Percentiles rank a stretch among this genome's conserved stretches.
Evolutionary conservation across 2,329 filamentous ascomycete genomes (phyloP).

Genomic region (Helotiales sp.): DNA sequence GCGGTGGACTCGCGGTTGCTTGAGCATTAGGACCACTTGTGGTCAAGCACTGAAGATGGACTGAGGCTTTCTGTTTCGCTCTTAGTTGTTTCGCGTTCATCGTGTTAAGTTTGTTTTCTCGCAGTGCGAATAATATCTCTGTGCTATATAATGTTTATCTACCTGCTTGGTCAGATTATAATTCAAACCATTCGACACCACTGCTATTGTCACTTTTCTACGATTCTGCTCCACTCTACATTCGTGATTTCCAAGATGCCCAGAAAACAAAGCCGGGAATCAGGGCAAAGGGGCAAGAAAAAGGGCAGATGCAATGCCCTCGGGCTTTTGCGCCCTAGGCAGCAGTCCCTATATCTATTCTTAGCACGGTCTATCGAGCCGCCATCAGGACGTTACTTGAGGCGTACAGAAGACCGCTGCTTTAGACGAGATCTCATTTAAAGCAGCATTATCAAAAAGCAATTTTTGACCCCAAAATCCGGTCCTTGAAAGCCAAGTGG

Average conservation of each 20-base stretch:
- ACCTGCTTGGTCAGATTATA: neutral
- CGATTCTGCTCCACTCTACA: neutral
- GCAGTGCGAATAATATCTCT: neutral
- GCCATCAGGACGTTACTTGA: neutral
- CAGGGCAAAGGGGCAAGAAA: neutral
- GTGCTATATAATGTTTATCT: neutral
- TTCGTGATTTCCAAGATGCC: neutral
- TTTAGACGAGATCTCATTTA: neutral
- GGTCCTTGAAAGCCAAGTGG: neutral
- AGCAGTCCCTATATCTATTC: neutral
- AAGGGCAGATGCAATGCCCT: too few species aligned
- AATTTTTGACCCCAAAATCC: neutral
- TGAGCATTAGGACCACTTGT: neutral
- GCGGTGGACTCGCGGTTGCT: neutral
- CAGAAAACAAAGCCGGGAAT: neutral
- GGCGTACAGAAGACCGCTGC: neutral
- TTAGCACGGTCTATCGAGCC: neutral
- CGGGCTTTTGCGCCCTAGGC: too few species aligned
- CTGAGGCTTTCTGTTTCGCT: constrained; percentile 3
- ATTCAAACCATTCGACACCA: neutral
- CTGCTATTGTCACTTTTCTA: neutral
- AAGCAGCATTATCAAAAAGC: neutral
- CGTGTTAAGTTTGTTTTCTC: neutral
- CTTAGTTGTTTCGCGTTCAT: neutral
- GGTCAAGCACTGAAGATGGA: constrained; percentile 2